Base-by-base conservation (phyloP, 2,329 filamentous ascomycete species). In the Scytalidium sp. region DNA sequence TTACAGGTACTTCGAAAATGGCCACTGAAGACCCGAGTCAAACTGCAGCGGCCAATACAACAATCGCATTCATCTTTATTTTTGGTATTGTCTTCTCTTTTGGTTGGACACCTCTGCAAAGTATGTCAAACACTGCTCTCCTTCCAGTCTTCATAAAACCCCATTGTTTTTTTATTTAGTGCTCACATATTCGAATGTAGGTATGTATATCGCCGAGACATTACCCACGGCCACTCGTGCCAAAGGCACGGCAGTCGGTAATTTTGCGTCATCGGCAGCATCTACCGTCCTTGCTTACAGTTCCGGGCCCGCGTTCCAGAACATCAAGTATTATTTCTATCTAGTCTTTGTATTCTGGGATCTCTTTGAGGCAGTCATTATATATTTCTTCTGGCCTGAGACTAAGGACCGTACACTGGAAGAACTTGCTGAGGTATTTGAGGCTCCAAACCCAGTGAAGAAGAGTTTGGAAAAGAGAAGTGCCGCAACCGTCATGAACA, bases 391-490 rank as follows among this genome's bases (percentile, higher is more conserved):
- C 50, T 67, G 81, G 4, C 78, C 79, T 0, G 78, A 81, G 59
- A 82, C 79, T 2, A 81, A 80, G 61, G 75, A 75, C 25, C 67
- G 75, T 13, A 76, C 75, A 2, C 67, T 81, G 5, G 79, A 81
- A 58, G 75, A 75, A 41, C 74, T 81, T 66, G 76, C 80, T 50
- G 69, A 70, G 4, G 68, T 81, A 3, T 81, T 81, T 75, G 73
- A 67, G n/a, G 70, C 72, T 0, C 65, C 60, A 2, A 70, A 75
- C 56, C 74, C 74, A 0, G 73, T 76, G 15, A 71, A 70, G 62
- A 60, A 56, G 47, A 63, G 60, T 54, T 49, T 63, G 20, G 50
- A 62, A 41, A 61, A 59, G 47, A 55, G 74, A 46, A 69, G 61
- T 51, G 70, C 70, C 1, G 63, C 66, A 49, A 76, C 73, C 3